phyloP scores from a whole-genome alignment of 2,329 filamentous ascomycete genomes.

The Rugonectria rugulosa region DNA sequence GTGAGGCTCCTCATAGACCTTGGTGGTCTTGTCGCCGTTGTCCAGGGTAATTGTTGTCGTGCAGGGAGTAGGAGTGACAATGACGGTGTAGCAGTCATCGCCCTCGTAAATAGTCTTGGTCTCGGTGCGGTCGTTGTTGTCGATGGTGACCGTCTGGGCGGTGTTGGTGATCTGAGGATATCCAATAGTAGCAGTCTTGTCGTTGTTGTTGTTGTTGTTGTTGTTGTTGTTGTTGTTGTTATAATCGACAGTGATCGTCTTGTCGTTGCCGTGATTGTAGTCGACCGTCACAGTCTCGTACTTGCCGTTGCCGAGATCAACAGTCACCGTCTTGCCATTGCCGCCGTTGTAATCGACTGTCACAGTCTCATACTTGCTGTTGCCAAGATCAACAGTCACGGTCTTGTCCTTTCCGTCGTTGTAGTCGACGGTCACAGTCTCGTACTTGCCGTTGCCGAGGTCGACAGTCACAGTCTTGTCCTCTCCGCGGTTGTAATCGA shows the following conservation, averaged over 20 bases:
- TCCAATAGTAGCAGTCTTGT: constrained; percentile 18
- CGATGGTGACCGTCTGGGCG: constrained; percentile 21
- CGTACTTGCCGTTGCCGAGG: not conserved
- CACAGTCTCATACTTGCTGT: not conserved
- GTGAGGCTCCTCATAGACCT: constrained; percentile 24
- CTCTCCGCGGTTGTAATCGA: constrained; percentile 6
- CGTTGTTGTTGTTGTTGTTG: not conserved
- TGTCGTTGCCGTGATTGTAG: not conserved
- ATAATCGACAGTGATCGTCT: not conserved
- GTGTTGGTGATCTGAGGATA: constrained; percentile 19
- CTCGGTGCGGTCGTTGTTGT: constrained; percentile 22
- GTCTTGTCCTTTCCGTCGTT: not conserved
- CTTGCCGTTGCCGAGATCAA: not conserved
- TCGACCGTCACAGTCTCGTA: not conserved
- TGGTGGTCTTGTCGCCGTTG: constrained; percentile 28
- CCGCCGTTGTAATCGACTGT: constrained; percentile 11
- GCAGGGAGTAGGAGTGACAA: constrained; percentile 27
- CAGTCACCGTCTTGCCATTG: not conserved
- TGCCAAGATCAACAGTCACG: not conserved
- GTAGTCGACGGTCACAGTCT: not conserved
- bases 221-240: not conserved
- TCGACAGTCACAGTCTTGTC: not conserved
- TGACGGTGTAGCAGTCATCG: constrained; percentile 33
- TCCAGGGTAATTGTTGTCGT: constrained; percentile 29
- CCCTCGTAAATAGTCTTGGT: constrained; percentile 36